phyloP scores from a whole-genome alignment of 2,329 filamentous ascomycete genomes.

The Colletotrichum spaethianum region DNA sequence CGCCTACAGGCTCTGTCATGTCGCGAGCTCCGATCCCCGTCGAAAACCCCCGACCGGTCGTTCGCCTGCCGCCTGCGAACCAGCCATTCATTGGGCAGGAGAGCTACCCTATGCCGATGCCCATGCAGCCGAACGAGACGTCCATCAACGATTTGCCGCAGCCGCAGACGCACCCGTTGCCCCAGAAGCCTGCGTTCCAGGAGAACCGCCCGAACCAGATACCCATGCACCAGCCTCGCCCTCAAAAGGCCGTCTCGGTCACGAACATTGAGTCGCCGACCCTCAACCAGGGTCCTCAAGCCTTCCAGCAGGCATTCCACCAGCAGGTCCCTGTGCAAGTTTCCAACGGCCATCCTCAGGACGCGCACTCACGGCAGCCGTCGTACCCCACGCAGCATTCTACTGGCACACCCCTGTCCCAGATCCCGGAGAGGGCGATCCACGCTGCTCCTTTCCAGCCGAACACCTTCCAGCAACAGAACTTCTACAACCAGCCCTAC shows the following conservation, averaged over 20 bases:
- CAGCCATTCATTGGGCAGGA: constrained; percentile 43
- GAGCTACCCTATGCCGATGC: constrained; percentile 3
- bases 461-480: constrained; percentile 71
- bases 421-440: constrained; percentile 93
- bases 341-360: constrained; percentile 67
- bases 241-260: constrained; percentile 94
- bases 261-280: constrained; percentile 92
- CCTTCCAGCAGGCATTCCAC: constrained; percentile 93
- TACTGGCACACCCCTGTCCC: constrained; percentile 85
- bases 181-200: constrained; percentile 70
- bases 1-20: constrained; percentile 84
- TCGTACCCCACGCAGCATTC: constrained; percentile 81
- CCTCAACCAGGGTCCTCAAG: constrained; percentile 74
- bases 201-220: constrained; percentile 68
- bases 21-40: constrained; percentile 75
- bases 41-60: constrained; percentile 79
- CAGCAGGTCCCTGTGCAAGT: constrained; percentile 91
- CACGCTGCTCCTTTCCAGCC: constrained; percentile 93
- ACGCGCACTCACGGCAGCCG: constrained; percentile 76
- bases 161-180: constrained; percentile 71
- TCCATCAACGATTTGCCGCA: constrained; percentile 68
- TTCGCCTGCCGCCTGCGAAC: constrained; percentile 81
- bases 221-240: constrained; percentile 94
- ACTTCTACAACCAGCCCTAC: constrained; percentile 72
- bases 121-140: constrained; percentile 47